Conservation (phyloP, 208 protist species). For the Acanthamoeba comandoni region DNA sequence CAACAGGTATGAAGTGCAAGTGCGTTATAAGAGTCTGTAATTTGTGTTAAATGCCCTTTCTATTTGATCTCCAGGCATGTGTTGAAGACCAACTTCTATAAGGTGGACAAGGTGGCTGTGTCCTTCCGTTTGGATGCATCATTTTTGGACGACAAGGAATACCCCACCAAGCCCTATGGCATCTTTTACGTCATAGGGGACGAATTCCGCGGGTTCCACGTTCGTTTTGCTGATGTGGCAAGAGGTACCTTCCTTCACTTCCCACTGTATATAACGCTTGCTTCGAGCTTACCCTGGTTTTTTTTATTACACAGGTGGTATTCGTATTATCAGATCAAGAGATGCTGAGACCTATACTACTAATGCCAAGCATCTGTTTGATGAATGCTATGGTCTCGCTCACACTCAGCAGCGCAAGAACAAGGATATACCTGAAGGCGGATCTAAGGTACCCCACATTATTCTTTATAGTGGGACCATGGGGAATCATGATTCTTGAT, state of each 20-base stretch:
- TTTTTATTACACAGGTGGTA: slow-evolving; percentile 93
- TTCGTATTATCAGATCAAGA: slow-evolving; percentile 94
- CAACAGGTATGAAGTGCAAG: slow-evolving; percentile 84
- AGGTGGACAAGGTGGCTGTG: slow-evolving; percentile 92
- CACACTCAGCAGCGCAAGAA: slow-evolving; percentile 95
- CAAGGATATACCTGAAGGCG: slow-evolving; percentile 97
- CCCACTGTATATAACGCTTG: not conserved
- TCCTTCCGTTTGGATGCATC: slow-evolving; percentile 93
- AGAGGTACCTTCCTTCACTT: not conserved
- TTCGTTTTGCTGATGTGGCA: slow-evolving; percentile 79
- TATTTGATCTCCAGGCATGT: slow-evolving; percentile 89
- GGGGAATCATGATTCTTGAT: not conserved
- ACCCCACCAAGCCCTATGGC: slow-evolving; percentile 91
- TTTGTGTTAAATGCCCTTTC: not conserved
- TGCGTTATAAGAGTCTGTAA: too few species aligned
- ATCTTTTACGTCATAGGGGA: slow-evolving; percentile 93
- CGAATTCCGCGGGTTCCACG: slow-evolving; percentile 96
- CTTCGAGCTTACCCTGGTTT: not conserved
- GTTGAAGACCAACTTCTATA: slow-evolving; percentile 96
- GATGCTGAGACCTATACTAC: slow-evolving; percentile 91
- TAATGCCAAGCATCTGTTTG: slow-evolving; percentile 93
- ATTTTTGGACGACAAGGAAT: slow-evolving; percentile 87
- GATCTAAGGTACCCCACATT: slow-evolving; percentile 93
- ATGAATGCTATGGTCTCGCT: slow-evolving; percentile 97
- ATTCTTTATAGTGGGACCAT: not conserved